These are phyloP conservation scores for Oenanthe javanica DNA, from an alignment of 140 eudicot genomes.

Conservation along the genomic window DNA sequence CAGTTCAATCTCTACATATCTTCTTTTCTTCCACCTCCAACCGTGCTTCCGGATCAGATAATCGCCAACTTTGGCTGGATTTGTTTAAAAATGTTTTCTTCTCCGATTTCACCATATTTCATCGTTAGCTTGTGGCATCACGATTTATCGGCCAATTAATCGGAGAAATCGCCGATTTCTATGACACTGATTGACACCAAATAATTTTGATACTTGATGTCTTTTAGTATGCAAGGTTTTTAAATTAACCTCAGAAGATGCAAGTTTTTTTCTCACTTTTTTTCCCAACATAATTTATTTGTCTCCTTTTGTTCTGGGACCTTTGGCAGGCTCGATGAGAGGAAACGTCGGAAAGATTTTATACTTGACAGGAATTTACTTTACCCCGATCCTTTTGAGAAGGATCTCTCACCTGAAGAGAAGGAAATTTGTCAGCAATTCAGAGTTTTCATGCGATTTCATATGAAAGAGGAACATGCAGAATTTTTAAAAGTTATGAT, in stretches of 20 bases:
- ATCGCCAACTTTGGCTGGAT: no score
- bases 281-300: not conserved
- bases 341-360: constrained; percentile 88
- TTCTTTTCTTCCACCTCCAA: no score
- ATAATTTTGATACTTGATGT: not conserved
- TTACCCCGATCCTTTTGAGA: constrained; percentile 68
- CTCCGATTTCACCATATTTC: no score
- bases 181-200: not conserved
- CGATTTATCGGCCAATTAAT: no score
- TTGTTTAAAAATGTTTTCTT: no score
- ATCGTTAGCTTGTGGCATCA: no score
- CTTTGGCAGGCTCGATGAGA: constrained; percentile 84
- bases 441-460: constrained; percentile 89
- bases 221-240: no score
- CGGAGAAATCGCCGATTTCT: no score
- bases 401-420: constrained; percentile 70
- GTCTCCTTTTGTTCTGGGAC: not conserved
- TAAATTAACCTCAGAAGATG: not conserved
- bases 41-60: no score
- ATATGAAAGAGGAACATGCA: constrained; percentile 75
- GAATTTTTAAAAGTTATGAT: constrained; percentile 64
- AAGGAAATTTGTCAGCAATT: constrained; percentile 69
- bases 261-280: not conserved
- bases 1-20: no score
- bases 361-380: constrained; percentile 80